These are phyloP conservation scores for Eucalyptus pauciflora DNA, from an alignment of 345 rosid genomes.

Conservation along the genomic window DNA sequence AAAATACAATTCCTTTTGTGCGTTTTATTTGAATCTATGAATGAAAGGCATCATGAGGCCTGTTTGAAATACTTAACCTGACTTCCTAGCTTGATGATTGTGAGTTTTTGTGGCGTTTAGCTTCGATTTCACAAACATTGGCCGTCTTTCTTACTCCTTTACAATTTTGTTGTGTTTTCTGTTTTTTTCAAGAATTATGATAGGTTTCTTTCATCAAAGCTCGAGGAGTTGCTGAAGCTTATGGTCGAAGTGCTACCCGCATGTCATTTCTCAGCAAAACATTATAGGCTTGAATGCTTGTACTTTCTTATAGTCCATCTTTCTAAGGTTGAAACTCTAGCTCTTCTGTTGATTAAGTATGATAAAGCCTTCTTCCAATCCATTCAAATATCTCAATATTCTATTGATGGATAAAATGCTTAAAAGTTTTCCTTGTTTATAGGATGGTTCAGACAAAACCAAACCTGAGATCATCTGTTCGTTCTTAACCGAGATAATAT, in stretches of 20 bases:
- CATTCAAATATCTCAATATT: not conserved
- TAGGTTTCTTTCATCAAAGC: slow-evolving; percentile 40
- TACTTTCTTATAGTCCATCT: slow-evolving; percentile 57
- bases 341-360: not conserved
- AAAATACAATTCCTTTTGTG: not conserved
- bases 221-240: slow-evolving; percentile 54
- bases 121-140: not conserved
- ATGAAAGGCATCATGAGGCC: not conserved
- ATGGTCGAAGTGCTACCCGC: slow-evolving; percentile 61
- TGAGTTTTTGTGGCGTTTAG: not conserved
- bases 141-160: not conserved
- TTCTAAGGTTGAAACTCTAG: slow-evolving; percentile 28
- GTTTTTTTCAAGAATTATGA: slow-evolving; percentile 34
- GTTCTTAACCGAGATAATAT: slow-evolving; percentile 79
- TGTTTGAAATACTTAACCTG: not conserved
- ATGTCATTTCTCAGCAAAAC: slow-evolving; percentile 90
- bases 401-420: not conserved
- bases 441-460: slow-evolving; percentile 56
- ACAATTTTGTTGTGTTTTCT: not conserved
- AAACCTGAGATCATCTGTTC: slow-evolving; percentile 41
- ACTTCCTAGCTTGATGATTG: not conserved
- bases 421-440: not conserved
- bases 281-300: slow-evolving; percentile 86
- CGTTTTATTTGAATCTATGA: not conserved
- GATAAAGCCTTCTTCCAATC: not conserved